These are phyloP conservation scores for Colletotrichum lentis DNA, from an alignment of 2,329 filamentous ascomycete genomes.

Conservation along the genomic window DNA sequence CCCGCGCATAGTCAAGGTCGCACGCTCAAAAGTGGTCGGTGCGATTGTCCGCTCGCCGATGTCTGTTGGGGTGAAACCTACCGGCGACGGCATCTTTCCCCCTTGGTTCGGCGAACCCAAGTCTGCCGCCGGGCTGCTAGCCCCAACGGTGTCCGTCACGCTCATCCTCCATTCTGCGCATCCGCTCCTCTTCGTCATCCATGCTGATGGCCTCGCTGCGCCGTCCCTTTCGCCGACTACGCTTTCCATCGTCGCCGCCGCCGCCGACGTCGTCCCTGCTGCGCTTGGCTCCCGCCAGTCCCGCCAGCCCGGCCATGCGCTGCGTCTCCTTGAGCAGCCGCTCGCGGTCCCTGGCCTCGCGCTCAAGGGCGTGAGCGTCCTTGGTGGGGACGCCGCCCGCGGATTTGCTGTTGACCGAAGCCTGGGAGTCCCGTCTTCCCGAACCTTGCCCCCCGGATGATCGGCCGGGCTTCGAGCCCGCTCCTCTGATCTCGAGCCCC, in stretches of 20 bases:
- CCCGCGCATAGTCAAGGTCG: not conserved
- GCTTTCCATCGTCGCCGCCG: conserved; percentile 45
- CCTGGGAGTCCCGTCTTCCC: conserved; percentile 50
- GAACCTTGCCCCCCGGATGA: conserved; percentile 40
- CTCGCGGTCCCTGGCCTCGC: conserved; percentile 72
- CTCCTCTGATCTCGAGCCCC: conserved; percentile 52
- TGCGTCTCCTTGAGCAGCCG: conserved; percentile 74
- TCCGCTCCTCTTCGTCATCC: conserved; percentile 62
- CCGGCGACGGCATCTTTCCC: not conserved
- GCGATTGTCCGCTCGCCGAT: conserved; percentile 3
- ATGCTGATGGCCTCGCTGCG: conserved; percentile 57
- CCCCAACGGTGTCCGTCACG: conserved; percentile 63
- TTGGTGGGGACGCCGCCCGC: conserved; percentile 43
- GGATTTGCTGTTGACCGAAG: conserved; percentile 44
- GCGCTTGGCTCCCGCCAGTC: conserved; percentile 59
- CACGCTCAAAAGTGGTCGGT: conserved; percentile 12
- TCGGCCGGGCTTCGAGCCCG: conserved; percentile 42
- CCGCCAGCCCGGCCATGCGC: conserved; percentile 64
- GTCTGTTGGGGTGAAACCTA: conserved; percentile 1
- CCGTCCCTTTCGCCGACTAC: conserved; percentile 58
- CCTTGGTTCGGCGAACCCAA: not conserved
- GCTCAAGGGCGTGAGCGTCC: conserved; percentile 74
- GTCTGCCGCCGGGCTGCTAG: conserved; percentile 41
- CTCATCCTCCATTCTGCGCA: conserved; percentile 66
- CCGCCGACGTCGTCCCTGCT: conserved; percentile 57